phyloP scores from a whole-genome alignment of 352 stramenopile genomes.

The Pythium aristosporum region DNA sequence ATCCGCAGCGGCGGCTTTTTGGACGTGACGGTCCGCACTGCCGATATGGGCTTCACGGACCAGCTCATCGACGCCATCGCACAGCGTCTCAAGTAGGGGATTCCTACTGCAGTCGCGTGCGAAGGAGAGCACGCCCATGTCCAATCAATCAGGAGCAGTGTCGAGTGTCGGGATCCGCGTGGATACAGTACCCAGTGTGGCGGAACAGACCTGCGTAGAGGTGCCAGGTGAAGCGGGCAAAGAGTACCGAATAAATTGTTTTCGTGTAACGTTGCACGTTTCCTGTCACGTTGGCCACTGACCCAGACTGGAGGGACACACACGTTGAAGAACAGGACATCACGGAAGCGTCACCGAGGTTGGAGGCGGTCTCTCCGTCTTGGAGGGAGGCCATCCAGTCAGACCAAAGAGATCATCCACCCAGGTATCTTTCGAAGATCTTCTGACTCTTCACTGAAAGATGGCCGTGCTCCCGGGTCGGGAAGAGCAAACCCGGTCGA shows the following conservation, averaged over 20 bases:
- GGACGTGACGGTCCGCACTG: conserved; percentile 82
- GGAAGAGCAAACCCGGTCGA: background rate
- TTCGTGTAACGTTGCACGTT: background rate
- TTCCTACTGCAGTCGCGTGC: background rate
- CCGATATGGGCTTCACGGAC: conserved; percentile 82
- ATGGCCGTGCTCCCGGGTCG: conserved; percentile 1
- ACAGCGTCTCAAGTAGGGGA: conserved; percentile 61
- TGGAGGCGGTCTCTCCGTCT: too few relatives aligned
- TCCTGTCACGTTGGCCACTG: background rate
- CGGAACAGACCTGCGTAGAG: conserved; percentile 5
- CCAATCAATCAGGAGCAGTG: conserved; percentile 1
- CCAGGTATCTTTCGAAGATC: conserved; percentile 11
- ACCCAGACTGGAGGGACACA: background rate
- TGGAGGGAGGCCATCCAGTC: too few relatives aligned
- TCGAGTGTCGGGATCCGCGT: background rate
- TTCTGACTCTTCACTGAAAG: conserved; percentile 5
- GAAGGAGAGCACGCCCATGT: conserved; percentile 12
- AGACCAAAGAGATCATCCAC: background rate
- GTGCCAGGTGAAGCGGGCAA: background rate
- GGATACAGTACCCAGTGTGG: background rate
- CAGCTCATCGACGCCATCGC: conserved; percentile 64
- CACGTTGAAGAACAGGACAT: background rate
- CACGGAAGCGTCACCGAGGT: background rate
- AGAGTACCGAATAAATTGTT: conserved; percentile 11
- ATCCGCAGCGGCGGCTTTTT: conserved; percentile 80